Percentiles rank a stretch among this genome's conserved stretches.
phyloP scores from a whole-genome alignment of 371 early-diverging fungal genomes.

The Quaeritorhiza haematococci region DNA sequence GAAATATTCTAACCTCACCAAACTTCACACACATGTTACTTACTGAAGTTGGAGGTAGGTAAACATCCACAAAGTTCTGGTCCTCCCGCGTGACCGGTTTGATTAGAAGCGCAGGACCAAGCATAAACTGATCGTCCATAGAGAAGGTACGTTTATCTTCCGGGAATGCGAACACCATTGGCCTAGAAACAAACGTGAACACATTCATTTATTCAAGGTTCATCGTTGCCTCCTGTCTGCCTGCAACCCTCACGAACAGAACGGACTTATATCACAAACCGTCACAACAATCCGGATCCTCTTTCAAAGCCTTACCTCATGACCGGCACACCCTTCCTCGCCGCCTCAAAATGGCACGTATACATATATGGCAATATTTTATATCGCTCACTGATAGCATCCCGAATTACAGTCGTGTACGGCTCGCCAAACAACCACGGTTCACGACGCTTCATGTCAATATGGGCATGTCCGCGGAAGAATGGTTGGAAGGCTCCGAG shows the following conservation, averaged over 20 bases:
- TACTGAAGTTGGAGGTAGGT: slow-evolving; percentile 55
- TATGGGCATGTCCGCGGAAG: slow-evolving; percentile 89
- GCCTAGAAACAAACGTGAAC: too few relatives aligned
- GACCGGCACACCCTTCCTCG: slow-evolving; percentile 62
- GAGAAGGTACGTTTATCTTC: slow-evolving; percentile 64
- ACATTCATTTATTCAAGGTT: too few relatives aligned
- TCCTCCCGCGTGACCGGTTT: slow-evolving; percentile 67
- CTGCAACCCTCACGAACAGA: too few relatives aligned
- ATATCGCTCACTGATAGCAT: slow-evolving; percentile 71
- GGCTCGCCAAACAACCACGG: slow-evolving; percentile 91
- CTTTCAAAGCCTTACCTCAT: too few relatives aligned
- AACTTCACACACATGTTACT: too few relatives aligned
- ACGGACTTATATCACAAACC: too few relatives aligned
- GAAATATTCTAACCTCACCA: too few relatives aligned
- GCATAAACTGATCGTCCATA: slow-evolving; percentile 79
- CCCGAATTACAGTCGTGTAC: slow-evolving; percentile 62
- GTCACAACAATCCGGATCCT: too few relatives aligned
- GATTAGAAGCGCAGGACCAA: slow-evolving; percentile 70
- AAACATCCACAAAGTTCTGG: slow-evolving; percentile 50
- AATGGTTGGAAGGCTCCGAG: slow-evolving; percentile 85
- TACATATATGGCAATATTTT: slow-evolving; percentile 74
- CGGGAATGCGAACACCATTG: slow-evolving; percentile 78
- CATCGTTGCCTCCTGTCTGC: too few relatives aligned
- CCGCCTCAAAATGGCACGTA: slow-evolving; percentile 71
- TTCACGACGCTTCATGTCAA: slow-evolving; percentile 91